Evolutionary conservation across 139 green algal genomes (phyloP).

Genomic region (Micractinium conductrix): DNA sequence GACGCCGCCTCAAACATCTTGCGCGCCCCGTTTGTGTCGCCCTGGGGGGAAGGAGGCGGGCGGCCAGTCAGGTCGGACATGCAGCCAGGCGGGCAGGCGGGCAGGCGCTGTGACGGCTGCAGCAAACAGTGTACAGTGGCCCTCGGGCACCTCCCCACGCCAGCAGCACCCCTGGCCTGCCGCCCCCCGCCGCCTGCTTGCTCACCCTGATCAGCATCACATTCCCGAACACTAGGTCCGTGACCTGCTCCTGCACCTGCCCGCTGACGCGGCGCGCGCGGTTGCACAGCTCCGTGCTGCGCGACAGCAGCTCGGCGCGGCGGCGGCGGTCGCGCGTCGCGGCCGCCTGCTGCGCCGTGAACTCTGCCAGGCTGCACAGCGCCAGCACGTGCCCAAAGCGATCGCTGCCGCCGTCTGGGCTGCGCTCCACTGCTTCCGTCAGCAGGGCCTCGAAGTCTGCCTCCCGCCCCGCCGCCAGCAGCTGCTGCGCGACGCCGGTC

Average conservation of each 20-base stretch:
- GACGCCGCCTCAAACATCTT: conserved; percentile 57
- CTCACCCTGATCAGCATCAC: conserved; percentile 67
- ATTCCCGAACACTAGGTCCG: conserved; percentile 62
- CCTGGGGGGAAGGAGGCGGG: conserved; percentile 41
- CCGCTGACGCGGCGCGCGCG: conserved; percentile 45
- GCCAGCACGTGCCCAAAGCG: conserved; percentile 79
- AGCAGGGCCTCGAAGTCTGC: conserved; percentile 51
- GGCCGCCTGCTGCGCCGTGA: conserved; percentile 55
- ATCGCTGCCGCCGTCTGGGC: conserved; percentile 50
- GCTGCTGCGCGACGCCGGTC: conserved; percentile 76
- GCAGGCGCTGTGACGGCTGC: neutral
- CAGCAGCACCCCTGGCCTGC: neutral
- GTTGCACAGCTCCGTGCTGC: conserved; percentile 48
- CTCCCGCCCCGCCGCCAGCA: conserved; percentile 60
- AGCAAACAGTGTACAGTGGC: no score
- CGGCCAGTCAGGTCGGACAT: no score
- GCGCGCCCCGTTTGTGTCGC: conserved; percentile 41
- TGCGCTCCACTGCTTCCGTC: conserved; percentile 26
- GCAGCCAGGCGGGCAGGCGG: neutral
- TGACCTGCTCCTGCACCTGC: conserved; percentile 71
- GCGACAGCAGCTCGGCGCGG: conserved; percentile 35
- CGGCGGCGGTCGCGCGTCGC: conserved; percentile 43
- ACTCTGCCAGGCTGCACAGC: conserved; percentile 71
- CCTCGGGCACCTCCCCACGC: neutral
- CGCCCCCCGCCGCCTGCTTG: neutral